Evolutionary conservation across 2,329 filamentous ascomycete genomes (phyloP), one percentile per base, ranked within the genome.

Genomic region (Ophiostoma australiae): DNA sequence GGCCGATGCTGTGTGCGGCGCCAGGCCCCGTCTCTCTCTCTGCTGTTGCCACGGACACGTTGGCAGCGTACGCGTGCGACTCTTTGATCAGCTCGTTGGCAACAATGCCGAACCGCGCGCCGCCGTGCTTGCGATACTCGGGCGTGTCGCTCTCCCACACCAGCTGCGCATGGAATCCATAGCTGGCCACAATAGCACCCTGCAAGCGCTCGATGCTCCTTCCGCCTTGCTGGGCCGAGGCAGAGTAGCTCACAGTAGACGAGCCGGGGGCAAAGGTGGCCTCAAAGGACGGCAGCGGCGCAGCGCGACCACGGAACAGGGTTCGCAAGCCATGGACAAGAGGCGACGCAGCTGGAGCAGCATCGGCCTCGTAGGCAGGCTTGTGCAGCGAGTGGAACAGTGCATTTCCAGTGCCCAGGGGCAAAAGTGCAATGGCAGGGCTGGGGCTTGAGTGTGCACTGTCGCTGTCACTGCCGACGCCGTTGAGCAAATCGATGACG

Each of bases 101-200:
- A 0, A 93, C 93, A 87, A 97, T 92, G 71, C 89, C 86, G 80
- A 98, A 98, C 27, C 94, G 86, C 77, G 90, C 87, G 41, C 84
- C 84, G 15, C 94, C 94, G 76, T 91, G 89, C 74, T 87, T 86
- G 73, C 94, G 90, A 79, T 94, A 94, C 74, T 88, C 90, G 0
- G 87, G 83, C 0, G 94, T 96, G 79, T 98, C 94, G 79, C 91
- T 95, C 81, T 97, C 93, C 75, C 92, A 93, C 31, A 98, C 93
- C 3, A 98, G 85, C 61, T 90, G 89, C 39, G 94, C 92, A 77
- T 98, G 94, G 76, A 98, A 88, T 27, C 91, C 94, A 86, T 96
- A 97, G 78, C 91, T 95, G 65, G 90, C 90, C 1, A 98, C 94
- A 31, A 97, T 92, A 33, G 90, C 91, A 35, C 74, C 94, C 76